Evolutionary conservation across 805 yeast genomes (phyloP).

Genomic region (Priceomyces medius): DNA sequence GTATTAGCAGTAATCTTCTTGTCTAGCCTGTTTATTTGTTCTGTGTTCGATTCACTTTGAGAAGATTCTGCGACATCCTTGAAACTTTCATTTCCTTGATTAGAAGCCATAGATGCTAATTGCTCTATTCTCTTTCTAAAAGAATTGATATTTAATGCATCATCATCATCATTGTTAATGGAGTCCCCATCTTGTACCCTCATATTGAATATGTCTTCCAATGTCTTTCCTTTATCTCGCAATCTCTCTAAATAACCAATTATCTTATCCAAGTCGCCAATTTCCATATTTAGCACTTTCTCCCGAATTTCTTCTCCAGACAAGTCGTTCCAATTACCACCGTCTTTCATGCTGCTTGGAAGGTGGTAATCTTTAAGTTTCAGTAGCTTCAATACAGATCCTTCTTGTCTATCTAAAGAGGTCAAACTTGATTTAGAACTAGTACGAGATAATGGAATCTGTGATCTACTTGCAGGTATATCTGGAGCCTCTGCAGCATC

Average conservation of each 20-base stretch:
- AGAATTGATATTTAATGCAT: slow-evolving; percentile 13
- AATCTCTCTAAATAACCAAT: slow-evolving; percentile 31
- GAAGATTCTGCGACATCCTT: not conserved
- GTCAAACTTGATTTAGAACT: slow-evolving; percentile 33
- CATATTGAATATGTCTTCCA: slow-evolving; percentile 22
- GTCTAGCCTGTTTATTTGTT: not conserved
- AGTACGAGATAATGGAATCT: slow-evolving; percentile 19
- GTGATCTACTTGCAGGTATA: slow-evolving; percentile 11
- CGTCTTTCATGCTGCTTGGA: slow-evolving; percentile 6
- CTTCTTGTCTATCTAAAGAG: slow-evolving; percentile 41
- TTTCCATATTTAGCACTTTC: slow-evolving; percentile 28
- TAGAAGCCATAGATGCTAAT: slow-evolving; percentile 5
- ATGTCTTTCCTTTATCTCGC: slow-evolving; percentile 30
- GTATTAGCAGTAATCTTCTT: not conserved
- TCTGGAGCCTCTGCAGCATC: slow-evolving; percentile 1
- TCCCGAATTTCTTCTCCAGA: slow-evolving; percentile 41
- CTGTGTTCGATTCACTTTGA: not conserved
- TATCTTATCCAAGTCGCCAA: slow-evolving; percentile 34
- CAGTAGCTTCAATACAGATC: slow-evolving; percentile 38
- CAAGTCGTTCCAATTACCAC: slow-evolving; percentile 12
- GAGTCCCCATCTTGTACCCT: slow-evolving; percentile 7
- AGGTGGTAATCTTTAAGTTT: slow-evolving; percentile 23
- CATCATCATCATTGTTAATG: slow-evolving; percentile 6
- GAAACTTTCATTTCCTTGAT: not conserved
- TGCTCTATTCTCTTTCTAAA: slow-evolving; percentile 16